phyloP scores from a whole-genome alignment of 352 stramenopile species.

The Pythium rishiriense region DNA sequence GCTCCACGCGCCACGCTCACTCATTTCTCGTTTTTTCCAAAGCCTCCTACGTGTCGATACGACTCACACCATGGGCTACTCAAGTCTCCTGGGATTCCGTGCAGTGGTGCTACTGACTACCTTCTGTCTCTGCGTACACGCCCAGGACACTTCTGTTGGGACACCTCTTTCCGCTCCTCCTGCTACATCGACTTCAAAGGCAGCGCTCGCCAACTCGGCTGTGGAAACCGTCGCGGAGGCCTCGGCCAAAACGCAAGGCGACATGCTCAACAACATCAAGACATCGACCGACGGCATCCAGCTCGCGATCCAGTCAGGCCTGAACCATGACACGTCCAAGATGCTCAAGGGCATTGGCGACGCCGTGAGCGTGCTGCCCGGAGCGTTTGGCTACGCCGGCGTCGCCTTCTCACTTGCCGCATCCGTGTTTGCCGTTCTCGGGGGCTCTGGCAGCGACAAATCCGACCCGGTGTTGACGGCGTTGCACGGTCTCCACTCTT shows the following conservation, averaged over 20 bases:
- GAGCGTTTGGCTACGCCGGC: constrained; percentile 36
- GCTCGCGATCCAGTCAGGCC: constrained; percentile 34
- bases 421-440: constrained; percentile 32
- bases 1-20: neutral
- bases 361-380: constrained; percentile 34
- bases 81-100: neutral
- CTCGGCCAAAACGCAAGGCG: neutral
- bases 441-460: constrained; percentile 1
- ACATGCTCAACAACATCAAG: constrained; percentile 39
- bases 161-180: neutral
- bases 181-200: neutral
- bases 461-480: constrained; percentile 38
- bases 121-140: neutral
- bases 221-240: constrained; percentile 31
- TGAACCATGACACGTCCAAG: constrained; percentile 32
- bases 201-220: constrained; percentile 16
- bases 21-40: constrained; percentile 6
- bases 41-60: neutral
- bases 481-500: constrained; percentile 29
- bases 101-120: neutral
- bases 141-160: neutral
- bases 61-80: neutral
- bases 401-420: constrained; percentile 49
- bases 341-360: constrained; percentile 47
- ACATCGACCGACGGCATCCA: constrained; percentile 45